Evolutionary conservation across 1,139 yeast species (phyloP).

Genomic region (Lodderomyces parapsilosis): DNA sequence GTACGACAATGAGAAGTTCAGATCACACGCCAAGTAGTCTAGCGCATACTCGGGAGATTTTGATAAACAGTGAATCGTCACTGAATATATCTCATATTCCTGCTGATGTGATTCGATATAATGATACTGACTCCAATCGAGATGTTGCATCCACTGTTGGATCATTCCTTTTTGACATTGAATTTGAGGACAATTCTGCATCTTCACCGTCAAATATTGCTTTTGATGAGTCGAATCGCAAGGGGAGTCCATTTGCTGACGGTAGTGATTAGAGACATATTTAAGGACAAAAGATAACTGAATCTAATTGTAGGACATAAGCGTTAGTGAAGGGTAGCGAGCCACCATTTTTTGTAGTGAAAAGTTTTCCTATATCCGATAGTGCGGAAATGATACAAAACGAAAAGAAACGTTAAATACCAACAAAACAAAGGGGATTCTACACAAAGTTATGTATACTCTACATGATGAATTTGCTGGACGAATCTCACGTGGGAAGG

Average conservation of each 20-base stretch:
- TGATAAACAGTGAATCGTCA: slow-evolving; percentile 12
- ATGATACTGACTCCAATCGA: slow-evolving; percentile 10
- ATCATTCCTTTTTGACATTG: slow-evolving; percentile 38
- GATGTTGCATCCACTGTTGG: slow-evolving; percentile 20
- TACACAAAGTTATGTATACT: not conserved
- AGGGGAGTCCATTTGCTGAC: slow-evolving; percentile 23
- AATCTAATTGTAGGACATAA: no score
- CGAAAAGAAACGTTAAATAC: not conserved
- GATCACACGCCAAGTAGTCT: not conserved
- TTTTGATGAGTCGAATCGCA: slow-evolving; percentile 15
- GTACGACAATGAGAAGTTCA: not conserved
- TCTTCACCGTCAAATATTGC: slow-evolving; percentile 3
- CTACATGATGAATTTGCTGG: not conserved
- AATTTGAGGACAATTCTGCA: slow-evolving; percentile 23
- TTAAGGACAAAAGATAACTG: not conserved
- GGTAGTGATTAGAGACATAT: not conserved
- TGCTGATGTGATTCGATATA: slow-evolving; percentile 9
- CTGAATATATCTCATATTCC: slow-evolving; percentile 6
- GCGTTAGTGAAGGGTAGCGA: no score
- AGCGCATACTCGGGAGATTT: slow-evolving; percentile 15
- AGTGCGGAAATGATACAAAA: not conserved
- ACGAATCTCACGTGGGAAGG: not conserved
- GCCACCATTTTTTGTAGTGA: no score
- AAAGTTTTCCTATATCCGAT: not conserved
- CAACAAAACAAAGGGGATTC: not conserved